Evolutionary conservation across 2,329 filamentous ascomycete species (phyloP).

Genomic region (Sclerotinia trifoliorum): DNA sequence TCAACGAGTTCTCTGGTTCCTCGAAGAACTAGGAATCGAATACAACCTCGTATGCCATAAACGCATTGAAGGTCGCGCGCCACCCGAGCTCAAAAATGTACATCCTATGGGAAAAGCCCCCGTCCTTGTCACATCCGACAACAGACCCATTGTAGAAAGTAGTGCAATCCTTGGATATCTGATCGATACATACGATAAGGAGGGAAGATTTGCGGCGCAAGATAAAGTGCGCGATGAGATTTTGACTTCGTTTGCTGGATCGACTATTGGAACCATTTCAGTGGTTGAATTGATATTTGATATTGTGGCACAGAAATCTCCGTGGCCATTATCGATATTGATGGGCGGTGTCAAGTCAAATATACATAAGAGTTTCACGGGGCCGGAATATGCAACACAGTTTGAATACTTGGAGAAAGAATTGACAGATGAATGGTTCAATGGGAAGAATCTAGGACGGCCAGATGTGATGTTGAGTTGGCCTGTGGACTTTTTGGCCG

Average conservation of each 20-base stretch:
- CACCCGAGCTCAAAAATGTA: slow-evolving; percentile 65
- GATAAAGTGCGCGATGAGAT: slow-evolving; percentile 40
- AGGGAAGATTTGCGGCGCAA: slow-evolving; percentile 33
- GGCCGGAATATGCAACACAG: slow-evolving; percentile 31
- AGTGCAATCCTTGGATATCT: slow-evolving; percentile 40
- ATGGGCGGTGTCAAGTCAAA: slow-evolving; percentile 26
- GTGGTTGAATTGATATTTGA: slow-evolving; percentile 21
- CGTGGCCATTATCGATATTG: slow-evolving; percentile 34
- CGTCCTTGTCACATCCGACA: slow-evolving; percentile 50
- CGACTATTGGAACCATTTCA: slow-evolving; percentile 7
- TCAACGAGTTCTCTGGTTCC: slow-evolving; percentile 66
- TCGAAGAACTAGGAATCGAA: slow-evolving; percentile 66
- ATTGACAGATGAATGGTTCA: slow-evolving; percentile 37
- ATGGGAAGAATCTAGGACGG: slow-evolving; percentile 39
- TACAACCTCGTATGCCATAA: slow-evolving; percentile 73
- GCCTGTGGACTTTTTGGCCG: slow-evolving; percentile 39
- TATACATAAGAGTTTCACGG: slow-evolving; percentile 28
- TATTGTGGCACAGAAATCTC: slow-evolving; percentile 22
- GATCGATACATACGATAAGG: slow-evolving; percentile 39
- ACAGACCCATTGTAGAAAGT: slow-evolving; percentile 36
- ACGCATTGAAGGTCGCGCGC: slow-evolving; percentile 52
- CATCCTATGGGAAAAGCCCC: slow-evolving; percentile 87
- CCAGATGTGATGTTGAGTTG: slow-evolving; percentile 42
- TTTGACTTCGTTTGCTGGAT: slow-evolving; percentile 28
- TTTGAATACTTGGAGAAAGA: slow-evolving; percentile 33